Evolutionary conservation across 2,329 filamentous ascomycete species (phyloP), one percentile per base, ranked within the genome.

Genomic region (Myriosclerotinia scirpicola): DNA sequence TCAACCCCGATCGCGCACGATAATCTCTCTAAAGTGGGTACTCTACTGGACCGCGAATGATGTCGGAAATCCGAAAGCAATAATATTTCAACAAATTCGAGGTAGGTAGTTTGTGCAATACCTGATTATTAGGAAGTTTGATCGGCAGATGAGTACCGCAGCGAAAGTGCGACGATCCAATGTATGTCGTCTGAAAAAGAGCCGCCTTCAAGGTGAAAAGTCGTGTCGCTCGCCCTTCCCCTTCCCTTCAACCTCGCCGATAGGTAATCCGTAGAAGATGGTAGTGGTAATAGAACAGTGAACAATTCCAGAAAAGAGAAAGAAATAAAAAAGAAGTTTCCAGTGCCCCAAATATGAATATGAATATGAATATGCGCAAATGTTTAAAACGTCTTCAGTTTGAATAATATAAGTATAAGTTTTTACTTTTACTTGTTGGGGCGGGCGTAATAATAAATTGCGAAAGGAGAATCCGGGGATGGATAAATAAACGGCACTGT

Each of bases 1-100:
- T 73, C 69, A 71, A 74, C 72, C 68, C 64, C 63, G 63, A 65
- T 60, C 63, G 63, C 63, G 63, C 63, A 68, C 67, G 54, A 65
- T 53, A 46, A 59, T 65, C 54, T 40, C 63, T 50, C 44, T 50
- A 60, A 65, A 65, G 63, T 65, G 63, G 63, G 63, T 65, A 65
- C 63, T 60, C 38, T 56, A 42, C 34, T 38, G 44, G 38, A 65
- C 54, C 63, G 63, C 54, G 63, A 65, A 59, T 62, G 48, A 15
- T 62, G 53, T 69, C 53, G 65, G 67, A 69, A 63, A 54, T 14
- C 38, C n/a, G 63, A 65, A 44, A 60, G 48, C 54, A 53, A 66
- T 34, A 46, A 60, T 54, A 55, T 54, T 67, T 34, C 54, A 46
- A 65, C 20, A 26, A 42, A n/a, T 65, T 65, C 44, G 44, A 65